Evolutionary conservation across 106 monocot species (phyloP).

Genomic region (Dendrobium huoshanense): DNA sequence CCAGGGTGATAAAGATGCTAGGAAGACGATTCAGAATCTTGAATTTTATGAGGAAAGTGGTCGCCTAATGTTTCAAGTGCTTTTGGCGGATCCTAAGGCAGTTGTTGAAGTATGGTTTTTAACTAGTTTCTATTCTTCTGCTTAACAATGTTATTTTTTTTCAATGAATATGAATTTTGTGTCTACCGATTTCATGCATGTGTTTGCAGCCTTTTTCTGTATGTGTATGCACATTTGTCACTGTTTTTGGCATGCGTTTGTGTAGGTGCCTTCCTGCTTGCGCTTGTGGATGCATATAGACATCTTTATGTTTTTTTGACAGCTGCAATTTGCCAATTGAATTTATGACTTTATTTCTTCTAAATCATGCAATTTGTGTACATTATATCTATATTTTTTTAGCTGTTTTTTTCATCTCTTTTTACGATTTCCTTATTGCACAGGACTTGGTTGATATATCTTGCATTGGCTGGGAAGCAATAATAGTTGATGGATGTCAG

Average conservation of each 20-base stretch:
- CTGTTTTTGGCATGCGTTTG: background rate
- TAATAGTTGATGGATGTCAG: slow-evolving; percentile 79
- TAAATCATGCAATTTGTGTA: background rate
- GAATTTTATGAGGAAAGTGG: slow-evolving; percentile 64
- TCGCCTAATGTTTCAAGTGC: slow-evolving; percentile 62
- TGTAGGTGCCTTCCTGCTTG: background rate
- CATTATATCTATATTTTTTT: background rate
- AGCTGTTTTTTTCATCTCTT: background rate
- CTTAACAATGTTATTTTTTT: background rate
- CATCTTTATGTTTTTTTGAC: background rate
- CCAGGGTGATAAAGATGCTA: slow-evolving; percentile 35
- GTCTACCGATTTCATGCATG: background rate
- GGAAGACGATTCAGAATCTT: slow-evolving; percentile 39
- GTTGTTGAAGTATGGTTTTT: slow-evolving; percentile 52
- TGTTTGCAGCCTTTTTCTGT: background rate
- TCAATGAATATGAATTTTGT: background rate
- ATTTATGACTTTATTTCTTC: background rate
- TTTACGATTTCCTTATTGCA: background rate
- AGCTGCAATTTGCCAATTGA: background rate
- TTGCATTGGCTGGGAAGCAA: slow-evolving; percentile 58
- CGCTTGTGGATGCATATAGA: background rate
- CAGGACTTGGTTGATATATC: slow-evolving; percentile 59
- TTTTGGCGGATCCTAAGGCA: slow-evolving; percentile 52
- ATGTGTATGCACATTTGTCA: background rate
- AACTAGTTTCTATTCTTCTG: background rate